Evolutionary conservation across 495 filamentous ascomycete genomes (phyloP).

Genomic region (Pseudevernia furfuracea): DNA sequence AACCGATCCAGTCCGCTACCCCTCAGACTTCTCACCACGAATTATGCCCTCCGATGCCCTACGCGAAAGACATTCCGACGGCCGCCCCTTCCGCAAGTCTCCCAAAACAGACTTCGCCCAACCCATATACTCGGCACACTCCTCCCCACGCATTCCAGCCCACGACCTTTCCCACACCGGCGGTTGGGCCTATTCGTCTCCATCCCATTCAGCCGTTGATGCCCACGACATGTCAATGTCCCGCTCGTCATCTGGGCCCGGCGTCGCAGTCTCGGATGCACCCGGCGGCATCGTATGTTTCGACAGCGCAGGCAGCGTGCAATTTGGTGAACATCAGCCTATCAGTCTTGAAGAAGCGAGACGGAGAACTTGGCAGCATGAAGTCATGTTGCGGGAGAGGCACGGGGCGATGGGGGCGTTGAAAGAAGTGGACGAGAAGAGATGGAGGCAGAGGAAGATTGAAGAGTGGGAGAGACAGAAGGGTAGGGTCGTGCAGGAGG

Average conservation of each 20-base stretch:
- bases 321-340: slow-evolving; percentile 23
- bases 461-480: background rate
- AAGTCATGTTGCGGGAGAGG: slow-evolving; percentile 8
- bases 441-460: background rate
- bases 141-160: slow-evolving; percentile 24
- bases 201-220: background rate
- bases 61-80: slow-evolving; percentile 23
- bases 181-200: slow-evolving; percentile 10
- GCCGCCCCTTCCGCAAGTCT: slow-evolving; percentile 23
- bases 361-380: slow-evolving; percentile 11
- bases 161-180: slow-evolving; percentile 15
- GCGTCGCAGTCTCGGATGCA: slow-evolving; percentile 17
- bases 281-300: slow-evolving; percentile 21
- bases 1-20: slow-evolving; percentile 23
- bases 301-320: slow-evolving; percentile 16
- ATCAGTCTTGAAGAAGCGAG: slow-evolving; percentile 22
- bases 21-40: slow-evolving; percentile 6
- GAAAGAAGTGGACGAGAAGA: slow-evolving; percentile 11
- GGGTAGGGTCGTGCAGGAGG: background rate
- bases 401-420: slow-evolving; percentile 1
- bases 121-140: slow-evolving; percentile 19
- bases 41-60: slow-evolving; percentile 8
- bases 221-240: slow-evolving; percentile 15
- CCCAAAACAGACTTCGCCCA: slow-evolving; percentile 19
- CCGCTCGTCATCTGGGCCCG: slow-evolving; percentile 26